These are phyloP conservation scores for Nectriaceae sp. DNA, from an alignment of 2,329 filamentous ascomycete species.

Conservation along the genomic window DNA sequence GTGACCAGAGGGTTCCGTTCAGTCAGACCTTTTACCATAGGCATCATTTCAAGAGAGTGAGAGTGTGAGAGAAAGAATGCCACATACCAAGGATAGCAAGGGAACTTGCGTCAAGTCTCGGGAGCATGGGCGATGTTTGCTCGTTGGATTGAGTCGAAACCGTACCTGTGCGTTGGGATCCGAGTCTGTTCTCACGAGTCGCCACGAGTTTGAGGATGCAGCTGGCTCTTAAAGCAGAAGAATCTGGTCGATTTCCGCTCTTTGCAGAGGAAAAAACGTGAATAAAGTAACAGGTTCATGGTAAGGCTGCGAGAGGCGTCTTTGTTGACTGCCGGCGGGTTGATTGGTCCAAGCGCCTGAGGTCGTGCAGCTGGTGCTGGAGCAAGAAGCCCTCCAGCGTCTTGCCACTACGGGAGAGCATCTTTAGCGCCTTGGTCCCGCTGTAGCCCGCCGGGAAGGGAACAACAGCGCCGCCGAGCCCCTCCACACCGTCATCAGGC, in stretches of 20 bases:
- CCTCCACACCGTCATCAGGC: background rate
- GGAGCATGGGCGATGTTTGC: background rate
- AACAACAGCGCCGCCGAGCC: conserved; percentile 10
- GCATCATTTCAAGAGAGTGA: conserved; percentile 48
- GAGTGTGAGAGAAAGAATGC: background rate
- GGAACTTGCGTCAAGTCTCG: background rate
- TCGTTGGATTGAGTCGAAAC: too few species aligned
- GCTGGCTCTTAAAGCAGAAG: too few species aligned
- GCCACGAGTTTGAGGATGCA: too few species aligned
- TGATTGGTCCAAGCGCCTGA: conserved; percentile 22
- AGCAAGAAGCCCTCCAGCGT: too few species aligned
- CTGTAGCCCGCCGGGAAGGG: conserved; percentile 7
- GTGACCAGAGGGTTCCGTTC: conserved; percentile 50
- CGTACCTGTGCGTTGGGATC: too few species aligned
- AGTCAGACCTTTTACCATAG: conserved; percentile 68
- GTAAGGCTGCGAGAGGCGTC: conserved; percentile 17
- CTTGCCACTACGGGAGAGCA: too few species aligned
- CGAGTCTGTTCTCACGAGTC: too few species aligned
- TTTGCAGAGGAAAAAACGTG: too few species aligned
- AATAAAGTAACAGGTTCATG: conserved; percentile 14
- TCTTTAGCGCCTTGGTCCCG: too few species aligned
- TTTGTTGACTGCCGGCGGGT: conserved; percentile 9
- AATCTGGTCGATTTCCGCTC: too few species aligned
- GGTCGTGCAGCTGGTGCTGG: conserved; percentile 5
- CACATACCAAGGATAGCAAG: conserved; percentile 15